These are phyloP conservation scores for Daedalea quercina DNA, from an alignment of 768 basidiomycete species.

Conservation along the genomic window DNA sequence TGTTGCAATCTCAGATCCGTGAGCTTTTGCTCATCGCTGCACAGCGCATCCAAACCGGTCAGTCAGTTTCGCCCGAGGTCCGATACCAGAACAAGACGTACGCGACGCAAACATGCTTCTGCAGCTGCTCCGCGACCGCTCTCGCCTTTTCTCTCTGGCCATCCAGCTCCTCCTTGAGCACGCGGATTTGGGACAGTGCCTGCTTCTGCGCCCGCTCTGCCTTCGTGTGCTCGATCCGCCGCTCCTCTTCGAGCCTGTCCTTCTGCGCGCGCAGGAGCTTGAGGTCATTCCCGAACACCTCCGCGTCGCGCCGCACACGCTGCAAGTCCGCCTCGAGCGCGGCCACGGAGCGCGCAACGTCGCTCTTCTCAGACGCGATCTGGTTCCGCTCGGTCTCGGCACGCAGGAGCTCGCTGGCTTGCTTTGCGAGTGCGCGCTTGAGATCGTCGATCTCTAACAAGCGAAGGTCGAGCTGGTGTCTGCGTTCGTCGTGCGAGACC, in stretches of 20 bases:
- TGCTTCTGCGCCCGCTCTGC: conserved; percentile 66
- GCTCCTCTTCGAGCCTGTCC: conserved; percentile 38
- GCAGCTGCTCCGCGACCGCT: conserved; percentile 39
- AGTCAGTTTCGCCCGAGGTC: no score
- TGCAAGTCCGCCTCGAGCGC: conserved; percentile 65
- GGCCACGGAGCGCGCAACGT: conserved; percentile 61
- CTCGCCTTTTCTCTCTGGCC: conserved; percentile 43
- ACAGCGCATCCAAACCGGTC: not conserved
- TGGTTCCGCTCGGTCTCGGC: conserved; percentile 59
- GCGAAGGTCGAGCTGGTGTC: conserved; percentile 68
- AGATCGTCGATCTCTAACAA: conserved; percentile 72
- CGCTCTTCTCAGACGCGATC: conserved; percentile 53
- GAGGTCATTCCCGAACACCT: conserved; percentile 72
- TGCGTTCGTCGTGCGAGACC: conserved; percentile 61
- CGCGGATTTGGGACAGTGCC: conserved; percentile 52
- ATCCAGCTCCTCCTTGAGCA: conserved; percentile 62
- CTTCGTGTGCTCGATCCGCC: conserved; percentile 42
- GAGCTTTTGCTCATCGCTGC: conserved; percentile 49
- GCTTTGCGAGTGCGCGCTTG: conserved; percentile 54
- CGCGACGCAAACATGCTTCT: conserved; percentile 54
- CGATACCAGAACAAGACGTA: no score
- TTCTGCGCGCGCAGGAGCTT: conserved; percentile 62
- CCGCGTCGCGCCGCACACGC: conserved; percentile 71
- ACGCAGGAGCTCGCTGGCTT: conserved; percentile 55
- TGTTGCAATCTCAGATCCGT: conserved; percentile 56